These are phyloP conservation scores for Exophiala alcalophila DNA, from an alignment of 2,329 filamentous ascomycete genomes.

Conservation along the genomic window DNA sequence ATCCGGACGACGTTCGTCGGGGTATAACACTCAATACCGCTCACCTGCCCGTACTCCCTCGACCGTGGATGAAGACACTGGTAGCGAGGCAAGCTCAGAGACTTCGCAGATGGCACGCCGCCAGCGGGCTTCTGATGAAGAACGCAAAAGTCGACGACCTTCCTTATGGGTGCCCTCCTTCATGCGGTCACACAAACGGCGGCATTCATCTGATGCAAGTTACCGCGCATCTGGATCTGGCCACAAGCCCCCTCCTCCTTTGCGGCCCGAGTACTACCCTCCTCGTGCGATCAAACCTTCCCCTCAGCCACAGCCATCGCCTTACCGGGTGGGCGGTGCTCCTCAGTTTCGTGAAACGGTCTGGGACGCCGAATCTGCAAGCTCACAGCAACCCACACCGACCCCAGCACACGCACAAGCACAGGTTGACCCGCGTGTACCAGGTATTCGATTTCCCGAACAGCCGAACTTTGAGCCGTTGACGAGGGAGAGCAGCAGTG, in stretches of 20 bases:
- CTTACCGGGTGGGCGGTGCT: constrained; percentile 13
- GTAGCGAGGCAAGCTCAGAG: constrained; percentile 35
- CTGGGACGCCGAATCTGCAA: constrained; percentile 18
- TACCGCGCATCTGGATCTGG: constrained; percentile 19
- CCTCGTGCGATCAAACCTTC: constrained; percentile 21
- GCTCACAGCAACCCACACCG: constrained; percentile 9
- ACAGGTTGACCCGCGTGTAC: constrained; percentile 19
- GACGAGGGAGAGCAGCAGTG: constrained; percentile 25
- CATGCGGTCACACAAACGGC: constrained; percentile 27
- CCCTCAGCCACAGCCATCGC: constrained; percentile 8
- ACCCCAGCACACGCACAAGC: constrained; percentile 8
- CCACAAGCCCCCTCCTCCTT: constrained; percentile 15
- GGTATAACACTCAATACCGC: constrained; percentile 17
- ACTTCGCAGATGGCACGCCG: constrained; percentile 30
- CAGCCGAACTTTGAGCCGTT: constrained; percentile 19
- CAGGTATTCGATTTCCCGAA: constrained; percentile 20
- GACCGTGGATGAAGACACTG: constrained; percentile 24
- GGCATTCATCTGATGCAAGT: constrained; percentile 29
- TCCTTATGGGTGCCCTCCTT: constrained; percentile 27
- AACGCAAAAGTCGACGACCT: constrained; percentile 21
- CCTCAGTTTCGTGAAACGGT: constrained; percentile 21
- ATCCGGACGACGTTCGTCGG: constrained; percentile 13
- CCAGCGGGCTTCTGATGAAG: constrained; percentile 23
- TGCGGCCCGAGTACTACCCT: constrained; percentile 24
- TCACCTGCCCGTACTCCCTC: constrained; percentile 23